phyloP scores from a whole-genome alignment of 2,329 filamentous ascomycete species.

The Botryotinia narcissicola region DNA sequence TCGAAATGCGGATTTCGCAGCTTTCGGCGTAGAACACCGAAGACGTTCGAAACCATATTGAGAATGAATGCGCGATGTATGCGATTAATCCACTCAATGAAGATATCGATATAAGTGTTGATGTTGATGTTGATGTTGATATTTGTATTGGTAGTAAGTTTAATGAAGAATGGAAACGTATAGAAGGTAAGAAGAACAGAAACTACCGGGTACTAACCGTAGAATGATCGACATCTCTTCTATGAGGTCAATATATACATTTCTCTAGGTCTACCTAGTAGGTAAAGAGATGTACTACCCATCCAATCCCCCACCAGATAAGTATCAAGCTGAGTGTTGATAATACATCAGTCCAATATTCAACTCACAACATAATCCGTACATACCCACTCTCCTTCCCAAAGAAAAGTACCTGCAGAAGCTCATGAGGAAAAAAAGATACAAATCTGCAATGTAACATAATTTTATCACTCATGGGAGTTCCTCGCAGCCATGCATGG shows the following conservation, averaged over 20 bases:
- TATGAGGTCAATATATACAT: background rate
- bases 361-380: background rate
- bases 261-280: background rate
- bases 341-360: background rate
- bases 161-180: background rate
- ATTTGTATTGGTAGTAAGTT: background rate
- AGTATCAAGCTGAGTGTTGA: background rate
- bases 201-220: background rate
- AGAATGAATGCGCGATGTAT: background rate
- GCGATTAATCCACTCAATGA: background rate
- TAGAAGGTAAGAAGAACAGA: background rate
- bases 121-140: background rate
- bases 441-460: slow-evolving; percentile 1
- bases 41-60: background rate
- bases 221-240: too few relatives aligned
- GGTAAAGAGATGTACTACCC: background rate
- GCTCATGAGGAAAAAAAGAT: background rate
- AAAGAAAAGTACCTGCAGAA: background rate
- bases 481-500: background rate
- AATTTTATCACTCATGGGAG: background rate
- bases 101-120: background rate
- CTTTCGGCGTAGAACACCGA: background rate
- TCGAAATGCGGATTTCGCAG: slow-evolving; percentile 25
- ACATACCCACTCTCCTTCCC: background rate
- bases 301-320: slow-evolving; percentile 2